Evolutionary conservation across 768 basidiomycete genomes (phyloP).

Genomic region (Podaxis sp.): DNA sequence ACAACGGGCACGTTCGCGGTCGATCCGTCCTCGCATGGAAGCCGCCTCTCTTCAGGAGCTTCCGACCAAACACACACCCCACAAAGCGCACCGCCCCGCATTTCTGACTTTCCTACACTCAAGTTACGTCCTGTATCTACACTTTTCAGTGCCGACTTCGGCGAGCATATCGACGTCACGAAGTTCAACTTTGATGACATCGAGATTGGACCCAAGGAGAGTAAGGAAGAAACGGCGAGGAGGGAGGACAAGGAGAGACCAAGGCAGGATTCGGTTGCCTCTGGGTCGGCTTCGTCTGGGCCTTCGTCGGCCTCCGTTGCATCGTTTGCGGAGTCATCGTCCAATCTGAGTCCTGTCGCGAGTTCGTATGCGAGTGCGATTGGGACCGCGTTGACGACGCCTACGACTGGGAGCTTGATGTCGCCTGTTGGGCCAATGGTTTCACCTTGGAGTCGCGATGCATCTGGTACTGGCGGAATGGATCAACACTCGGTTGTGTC

Average conservation of each 20-base stretch:
- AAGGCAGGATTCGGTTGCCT: constrained; percentile 21
- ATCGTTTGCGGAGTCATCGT: constrained; percentile 6
- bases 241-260: constrained; percentile 42
- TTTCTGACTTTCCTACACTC: constrained; percentile 59
- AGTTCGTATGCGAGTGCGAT: constrained; percentile 14
- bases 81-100: constrained; percentile 63
- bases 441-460: not conserved
- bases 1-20: constrained; percentile 21
- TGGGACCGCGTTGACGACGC: constrained; percentile 10
- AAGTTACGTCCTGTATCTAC: constrained; percentile 74
- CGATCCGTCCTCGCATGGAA: constrained; percentile 21
- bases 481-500: constrained; percentile 1
- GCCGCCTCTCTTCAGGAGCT: constrained; percentile 12
- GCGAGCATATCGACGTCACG: constrained; percentile 36
- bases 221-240: not conserved
- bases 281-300: constrained; percentile 2
- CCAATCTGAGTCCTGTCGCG: not conserved
- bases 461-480: not conserved
- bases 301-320: constrained; percentile 1
- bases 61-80: constrained; percentile 29
- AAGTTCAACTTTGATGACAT: not conserved
- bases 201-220: constrained; percentile 15
- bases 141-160: constrained; percentile 68
- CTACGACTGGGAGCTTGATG: constrained; percentile 13
- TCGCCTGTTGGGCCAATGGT: constrained; percentile 18